Evolutionary conservation across 2,329 filamentous ascomycete genomes (phyloP), one percentile per base, ranked within the genome.

Genomic region (Aspergillus clavatus): DNA sequence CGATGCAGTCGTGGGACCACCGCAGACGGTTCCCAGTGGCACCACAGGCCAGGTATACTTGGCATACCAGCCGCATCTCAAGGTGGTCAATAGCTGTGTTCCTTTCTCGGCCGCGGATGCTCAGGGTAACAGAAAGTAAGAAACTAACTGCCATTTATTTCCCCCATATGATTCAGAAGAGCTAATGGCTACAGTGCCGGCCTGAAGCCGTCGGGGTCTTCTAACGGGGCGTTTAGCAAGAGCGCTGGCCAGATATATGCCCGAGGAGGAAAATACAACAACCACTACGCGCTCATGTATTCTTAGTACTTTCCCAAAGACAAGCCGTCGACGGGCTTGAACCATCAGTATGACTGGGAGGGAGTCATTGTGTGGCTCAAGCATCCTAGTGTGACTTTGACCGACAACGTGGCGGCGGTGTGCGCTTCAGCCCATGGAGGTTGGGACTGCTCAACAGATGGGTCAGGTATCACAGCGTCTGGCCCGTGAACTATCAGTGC

Each of bases 51-150:
- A 67, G 2, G 58, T 79, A 19, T 78, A 79, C 52, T 58, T 76
- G 33, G 74, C 75, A 42, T 82, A 79, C 62, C 74, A 82, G 62
- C 80, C 79, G 0, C 72, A 68, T 42, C 68, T 82, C 5, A 54
- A 79, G 8, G 74, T 82, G 4, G 70, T 72, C 14, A 77, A 78
- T 53, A 80, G 81, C 37, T 84, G 81, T 50, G 80, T 83, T 7
- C 79, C 80, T 0, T 84, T 81, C 56, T 80, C 80, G 0, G 80
- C 76, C 1, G 80, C 84, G 1, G 76, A 84, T 50, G 71, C 71
- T 0, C 61, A 66, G 0, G 81, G 81, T 2, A 72, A 83, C 53
- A 82, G 76, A 12, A 70, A 73, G 80, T 82, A 60, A 47, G 69
- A n/a, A n/a, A n/a, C n/a, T n/a, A n/a, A n/a, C n/a, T n/a, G n/a